A percentile compares a stretch with the other conserved stretches of the same genome.
Evolutionary conservation across 2,329 filamentous ascomycete genomes (phyloP).

Genomic region (Onygenales sp.): DNA sequence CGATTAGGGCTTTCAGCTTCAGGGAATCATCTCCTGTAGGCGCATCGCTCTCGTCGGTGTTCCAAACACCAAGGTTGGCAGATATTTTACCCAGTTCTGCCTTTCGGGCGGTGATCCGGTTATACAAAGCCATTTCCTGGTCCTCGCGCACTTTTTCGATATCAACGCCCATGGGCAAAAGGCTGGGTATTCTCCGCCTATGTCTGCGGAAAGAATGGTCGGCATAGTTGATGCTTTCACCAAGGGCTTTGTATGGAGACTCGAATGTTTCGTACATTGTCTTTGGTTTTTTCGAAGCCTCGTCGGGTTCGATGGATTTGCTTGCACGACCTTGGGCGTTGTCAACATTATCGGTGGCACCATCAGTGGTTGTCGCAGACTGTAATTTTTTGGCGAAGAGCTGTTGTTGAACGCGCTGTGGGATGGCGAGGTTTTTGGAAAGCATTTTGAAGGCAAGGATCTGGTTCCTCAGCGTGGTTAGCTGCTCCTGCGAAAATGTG

Average conservation of each 20-base stretch:
- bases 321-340: slow-evolving; percentile 21
- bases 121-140: slow-evolving; percentile 79
- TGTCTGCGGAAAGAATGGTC: slow-evolving; percentile 69
- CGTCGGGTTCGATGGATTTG: slow-evolving; percentile 16
- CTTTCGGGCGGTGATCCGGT: slow-evolving; percentile 77
- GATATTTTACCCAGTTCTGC: slow-evolving; percentile 73
- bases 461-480: slow-evolving; percentile 69
- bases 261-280: slow-evolving; percentile 62
- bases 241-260: slow-evolving; percentile 55
- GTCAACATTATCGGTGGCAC: slow-evolving; percentile 30
- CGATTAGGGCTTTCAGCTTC: slow-evolving; percentile 84
- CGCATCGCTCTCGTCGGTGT: slow-evolving; percentile 60
- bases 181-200: slow-evolving; percentile 71
- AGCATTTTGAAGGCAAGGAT: slow-evolving; percentile 87
- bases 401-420: slow-evolving; percentile 66
- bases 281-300: slow-evolving; percentile 20
- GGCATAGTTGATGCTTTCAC: slow-evolving; percentile 61
- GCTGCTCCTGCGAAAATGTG: slow-evolving; percentile 64
- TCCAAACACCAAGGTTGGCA: slow-evolving; percentile 80
- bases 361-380: slow-evolving; percentile 19
- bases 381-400: slow-evolving; percentile 54
- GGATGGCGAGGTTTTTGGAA: slow-evolving; percentile 76
- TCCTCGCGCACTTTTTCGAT: slow-evolving; percentile 78
- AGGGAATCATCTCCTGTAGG: slow-evolving; percentile 67
- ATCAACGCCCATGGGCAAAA: slow-evolving; percentile 83